Evolutionary conservation across 2,329 filamentous ascomycete species (phyloP).

Genomic region (Didymosphaeria variabile): DNA sequence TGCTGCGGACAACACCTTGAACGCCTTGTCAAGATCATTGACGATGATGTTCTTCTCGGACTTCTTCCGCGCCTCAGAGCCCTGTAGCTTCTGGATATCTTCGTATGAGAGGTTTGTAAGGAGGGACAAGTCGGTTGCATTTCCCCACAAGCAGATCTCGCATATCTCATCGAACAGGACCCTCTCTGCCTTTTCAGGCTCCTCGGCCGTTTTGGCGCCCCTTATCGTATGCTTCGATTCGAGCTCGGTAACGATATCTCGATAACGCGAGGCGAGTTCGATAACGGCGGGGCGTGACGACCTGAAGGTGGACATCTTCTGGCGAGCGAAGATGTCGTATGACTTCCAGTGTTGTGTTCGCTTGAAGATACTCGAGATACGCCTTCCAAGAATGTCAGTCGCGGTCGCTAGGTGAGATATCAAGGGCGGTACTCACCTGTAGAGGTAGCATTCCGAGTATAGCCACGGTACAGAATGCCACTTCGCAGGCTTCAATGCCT

Average conservation of each 20-base stretch:
- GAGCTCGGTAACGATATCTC: constrained; percentile 74
- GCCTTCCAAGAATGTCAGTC: constrained; percentile 61
- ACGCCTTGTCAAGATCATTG: constrained; percentile 82
- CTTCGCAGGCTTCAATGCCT: constrained; percentile 73
- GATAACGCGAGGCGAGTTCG: constrained; percentile 82
- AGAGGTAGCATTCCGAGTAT: constrained; percentile 93
- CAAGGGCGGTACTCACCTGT: constrained; percentile 63
- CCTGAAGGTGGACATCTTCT: constrained; percentile 91
- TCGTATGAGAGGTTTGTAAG: constrained; percentile 91
- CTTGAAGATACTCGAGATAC: constrained; percentile 80
- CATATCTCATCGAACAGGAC: constrained; percentile 91
- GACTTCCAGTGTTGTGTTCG: constrained; percentile 83
- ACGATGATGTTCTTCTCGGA: constrained; percentile 91
- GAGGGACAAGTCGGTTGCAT: constrained; percentile 92
- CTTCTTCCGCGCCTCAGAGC: constrained; percentile 82
- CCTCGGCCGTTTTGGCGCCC: constrained; percentile 56
- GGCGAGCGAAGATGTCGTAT: constrained; percentile 88
- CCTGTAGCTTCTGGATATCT: constrained; percentile 96
- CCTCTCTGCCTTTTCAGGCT: constrained; percentile 74
- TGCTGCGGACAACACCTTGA: constrained; percentile 71
- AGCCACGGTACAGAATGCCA: constrained; percentile 93
- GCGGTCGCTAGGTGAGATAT: not conserved
- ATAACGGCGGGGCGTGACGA: constrained; percentile 88
- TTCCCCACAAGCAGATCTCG: constrained; percentile 97
- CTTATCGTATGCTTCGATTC: constrained; percentile 59